A percentile compares a stretch with the other conserved stretches of the same genome.
Conservation (phyloP, 805 yeast genomes). For the Yarrowia alimentaria region DNA sequence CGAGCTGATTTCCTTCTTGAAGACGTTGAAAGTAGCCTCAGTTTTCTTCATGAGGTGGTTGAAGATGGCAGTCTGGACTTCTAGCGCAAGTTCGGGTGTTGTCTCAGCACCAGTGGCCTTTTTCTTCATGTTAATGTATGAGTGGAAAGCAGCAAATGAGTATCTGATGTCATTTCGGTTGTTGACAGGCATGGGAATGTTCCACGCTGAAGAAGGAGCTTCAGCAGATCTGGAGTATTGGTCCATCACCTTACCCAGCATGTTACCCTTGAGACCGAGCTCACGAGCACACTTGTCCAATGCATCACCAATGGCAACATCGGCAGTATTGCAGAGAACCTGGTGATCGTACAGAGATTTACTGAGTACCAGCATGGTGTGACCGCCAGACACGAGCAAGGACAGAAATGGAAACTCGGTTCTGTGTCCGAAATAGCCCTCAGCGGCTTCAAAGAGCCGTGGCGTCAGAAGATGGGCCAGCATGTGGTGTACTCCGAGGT, state of each 20-base stretch:
- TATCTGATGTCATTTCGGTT: conserved; percentile 19
- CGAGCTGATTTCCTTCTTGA: not conserved
- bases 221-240: conserved; percentile 42
- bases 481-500: conserved; percentile 95
- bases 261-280: conserved; percentile 68
- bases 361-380: conserved; percentile 80
- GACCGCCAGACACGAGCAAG: conserved; percentile 88
- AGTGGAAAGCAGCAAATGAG: conserved; percentile 75
- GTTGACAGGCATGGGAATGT: conserved; percentile 47
- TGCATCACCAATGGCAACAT: conserved; percentile 91
- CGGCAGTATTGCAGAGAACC: conserved; percentile 70
- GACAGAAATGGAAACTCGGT: conserved; percentile 67
- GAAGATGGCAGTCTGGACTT: conserved; percentile 63
- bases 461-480: conserved; percentile 81
- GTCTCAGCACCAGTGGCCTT: not conserved
- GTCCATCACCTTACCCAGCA: conserved; percentile 86
- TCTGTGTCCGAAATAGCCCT: conserved; percentile 42
- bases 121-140: conserved; percentile 43
- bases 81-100: conserved; percentile 10
- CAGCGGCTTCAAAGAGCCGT: conserved; percentile 43
- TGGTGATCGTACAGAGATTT: conserved; percentile 62
- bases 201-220: not conserved
- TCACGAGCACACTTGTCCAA: conserved; percentile 89
- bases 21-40: not conserved
- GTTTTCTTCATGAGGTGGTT: conserved; percentile 51